Conservation (phyloP, 768 basidiomycete genomes). For the Lactarius indigo region DNA sequence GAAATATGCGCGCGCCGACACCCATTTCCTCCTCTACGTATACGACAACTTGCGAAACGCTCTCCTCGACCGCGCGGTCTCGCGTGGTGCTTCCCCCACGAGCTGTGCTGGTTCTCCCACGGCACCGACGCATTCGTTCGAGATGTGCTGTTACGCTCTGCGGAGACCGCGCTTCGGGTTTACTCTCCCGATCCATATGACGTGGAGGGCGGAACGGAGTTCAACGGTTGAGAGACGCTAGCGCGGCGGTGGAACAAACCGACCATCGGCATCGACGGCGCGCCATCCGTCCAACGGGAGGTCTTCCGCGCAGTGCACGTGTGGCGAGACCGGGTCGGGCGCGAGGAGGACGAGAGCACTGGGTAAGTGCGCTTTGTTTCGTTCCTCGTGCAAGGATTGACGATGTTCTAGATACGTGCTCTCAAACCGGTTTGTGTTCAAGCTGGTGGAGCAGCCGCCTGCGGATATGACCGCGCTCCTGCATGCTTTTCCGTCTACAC, state of each 20-base stretch:
- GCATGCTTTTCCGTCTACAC: conserved; percentile 54
- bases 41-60: conserved; percentile 89
- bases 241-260: conserved; percentile 82
- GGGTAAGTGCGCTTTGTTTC: conserved; percentile 43
- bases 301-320: conserved; percentile 71
- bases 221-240: conserved; percentile 72
- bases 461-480: conserved; percentile 60
- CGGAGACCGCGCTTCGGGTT: conserved; percentile 68
- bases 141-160: conserved; percentile 67
- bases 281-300: conserved; percentile 46
- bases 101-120: conserved; percentile 23
- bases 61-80: conserved; percentile 63
- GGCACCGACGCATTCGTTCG: conserved; percentile 44
- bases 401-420: conserved; percentile 56
- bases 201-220: conserved; percentile 55
- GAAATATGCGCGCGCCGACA: conserved; percentile 91
- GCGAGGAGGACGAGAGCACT: conserved; percentile 84
- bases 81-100: conserved; percentile 35
- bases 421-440: conserved; percentile 70
- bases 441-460: conserved; percentile 68
- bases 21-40: conserved; percentile 90
- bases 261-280: conserved; percentile 38
- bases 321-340: conserved; percentile 79
- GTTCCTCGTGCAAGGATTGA: not conserved
- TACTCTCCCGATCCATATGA: conserved; percentile 74